These are phyloP conservation scores for Aspergillus affinis DNA, from an alignment of 495 filamentous ascomycete genomes.

Conservation along the genomic window DNA sequence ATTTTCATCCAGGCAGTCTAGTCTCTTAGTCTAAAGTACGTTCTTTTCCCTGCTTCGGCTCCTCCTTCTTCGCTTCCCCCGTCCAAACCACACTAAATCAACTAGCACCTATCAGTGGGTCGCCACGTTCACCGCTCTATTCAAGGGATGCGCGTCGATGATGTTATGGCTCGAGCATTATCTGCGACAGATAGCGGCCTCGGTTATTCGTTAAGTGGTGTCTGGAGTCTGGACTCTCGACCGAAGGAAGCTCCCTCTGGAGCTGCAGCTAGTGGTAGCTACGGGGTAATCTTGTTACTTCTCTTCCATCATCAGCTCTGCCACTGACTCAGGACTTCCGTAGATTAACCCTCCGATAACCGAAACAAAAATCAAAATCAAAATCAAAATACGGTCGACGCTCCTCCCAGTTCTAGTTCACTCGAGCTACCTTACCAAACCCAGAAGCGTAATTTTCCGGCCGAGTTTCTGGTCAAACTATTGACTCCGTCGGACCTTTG, in stretches of 20 bases:
- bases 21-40: background rate
- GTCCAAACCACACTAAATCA: background rate
- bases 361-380: background rate
- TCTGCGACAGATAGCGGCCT: background rate
- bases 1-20: background rate
- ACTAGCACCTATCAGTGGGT: background rate
- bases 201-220: background rate
- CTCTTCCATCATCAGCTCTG: background rate
- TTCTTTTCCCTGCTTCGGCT: background rate
- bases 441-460: conserved; percentile 1
- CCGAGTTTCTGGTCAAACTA: conserved; percentile 5
- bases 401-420: background rate
- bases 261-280: background rate
- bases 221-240: background rate
- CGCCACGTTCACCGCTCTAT: background rate
- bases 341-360: background rate
- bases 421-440: background rate
- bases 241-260: background rate
- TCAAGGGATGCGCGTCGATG: background rate
- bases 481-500: conserved; percentile 1
- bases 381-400: background rate
- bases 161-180: background rate
- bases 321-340: background rate
- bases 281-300: background rate
- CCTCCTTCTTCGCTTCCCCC: background rate